A percentile compares a stretch with the other conserved stretches of the same genome.
Conservation (phyloP, 2,329 filamentous ascomycete species). For the Beauveria varroae region DNA sequence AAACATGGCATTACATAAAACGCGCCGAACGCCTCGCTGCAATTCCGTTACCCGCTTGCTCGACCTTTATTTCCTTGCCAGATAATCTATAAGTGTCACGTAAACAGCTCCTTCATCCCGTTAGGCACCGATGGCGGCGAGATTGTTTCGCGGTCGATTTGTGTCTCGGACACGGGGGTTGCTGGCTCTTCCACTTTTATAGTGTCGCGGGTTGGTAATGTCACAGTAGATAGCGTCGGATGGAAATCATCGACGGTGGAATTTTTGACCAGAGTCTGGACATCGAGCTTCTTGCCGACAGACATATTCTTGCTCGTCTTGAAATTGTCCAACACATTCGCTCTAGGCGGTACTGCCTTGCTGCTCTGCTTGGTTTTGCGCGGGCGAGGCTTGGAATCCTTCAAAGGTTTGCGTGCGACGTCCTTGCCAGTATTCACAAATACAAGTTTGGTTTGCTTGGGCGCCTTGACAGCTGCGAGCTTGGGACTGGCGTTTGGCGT, state of each 20-base stretch:
- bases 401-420: slow-evolving; percentile 15
- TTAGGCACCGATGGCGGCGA: slow-evolving; percentile 35
- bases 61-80: neutral
- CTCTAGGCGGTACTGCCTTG: slow-evolving; percentile 29
- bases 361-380: slow-evolving; percentile 27
- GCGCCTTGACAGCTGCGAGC: slow-evolving; percentile 36
- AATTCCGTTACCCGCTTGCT: neutral
- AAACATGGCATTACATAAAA: neutral
- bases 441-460: slow-evolving; percentile 45
- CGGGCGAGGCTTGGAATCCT: slow-evolving; percentile 22
- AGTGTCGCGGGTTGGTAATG: neutral
- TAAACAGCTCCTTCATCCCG: slow-evolving; percentile 32
- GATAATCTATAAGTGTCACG: slow-evolving; percentile 13
- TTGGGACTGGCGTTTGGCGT: slow-evolving; percentile 52
- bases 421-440: slow-evolving; percentile 27
- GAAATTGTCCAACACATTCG: slow-evolving; percentile 33
- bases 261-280: neutral
- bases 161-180: slow-evolving; percentile 16
- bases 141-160: slow-evolving; percentile 27
- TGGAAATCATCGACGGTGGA: neutral
- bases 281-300: neutral
- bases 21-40: neutral
- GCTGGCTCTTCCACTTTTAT: slow-evolving; percentile 19
- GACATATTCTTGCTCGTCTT: slow-evolving; percentile 33
- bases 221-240: neutral